phyloP scores from a whole-genome alignment of 2,329 filamentous ascomycete species.

The Diaporthe ampelina region DNA sequence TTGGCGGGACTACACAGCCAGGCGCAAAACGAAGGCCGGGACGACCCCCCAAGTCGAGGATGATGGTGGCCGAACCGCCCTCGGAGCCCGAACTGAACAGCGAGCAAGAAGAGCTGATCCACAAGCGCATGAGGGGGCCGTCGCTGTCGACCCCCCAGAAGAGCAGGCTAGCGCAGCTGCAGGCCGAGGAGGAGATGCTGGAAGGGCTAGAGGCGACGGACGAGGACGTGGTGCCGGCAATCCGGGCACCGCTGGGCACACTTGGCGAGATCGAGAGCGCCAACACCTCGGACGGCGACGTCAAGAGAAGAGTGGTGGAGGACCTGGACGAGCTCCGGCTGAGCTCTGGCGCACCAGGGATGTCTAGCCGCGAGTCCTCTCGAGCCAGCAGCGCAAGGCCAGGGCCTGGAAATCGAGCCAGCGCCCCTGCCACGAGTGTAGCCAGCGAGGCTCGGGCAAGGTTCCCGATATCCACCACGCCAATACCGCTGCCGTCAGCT shows the following conservation, averaged over 20 bases:
- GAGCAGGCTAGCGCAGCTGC: constrained; percentile 46
- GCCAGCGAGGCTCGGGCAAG: neutral
- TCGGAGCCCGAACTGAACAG: constrained; percentile 37
- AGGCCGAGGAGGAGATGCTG: constrained; percentile 44
- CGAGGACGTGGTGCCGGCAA: constrained; percentile 46
- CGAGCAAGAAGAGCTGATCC: constrained; percentile 48
- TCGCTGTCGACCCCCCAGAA: constrained; percentile 58
- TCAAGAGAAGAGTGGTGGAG: constrained; percentile 33
- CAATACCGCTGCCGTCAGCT: constrained; percentile 28
- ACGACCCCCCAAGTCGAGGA: constrained; percentile 38
- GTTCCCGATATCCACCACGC: constrained; percentile 18
- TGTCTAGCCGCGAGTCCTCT: constrained; percentile 31
- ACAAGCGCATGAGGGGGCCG: constrained; percentile 50
- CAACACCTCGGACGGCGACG: constrained; percentile 25
- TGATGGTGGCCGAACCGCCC: neutral
- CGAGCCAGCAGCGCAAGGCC: constrained; percentile 40
- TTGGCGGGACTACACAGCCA: neutral
- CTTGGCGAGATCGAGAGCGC: constrained; percentile 37
- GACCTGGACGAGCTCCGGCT: neutral
- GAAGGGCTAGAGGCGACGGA: constrained; percentile 36
- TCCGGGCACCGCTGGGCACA: constrained; percentile 47
- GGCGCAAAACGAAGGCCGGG: constrained; percentile 37
- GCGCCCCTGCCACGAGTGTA: neutral
- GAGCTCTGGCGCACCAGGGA: neutral
- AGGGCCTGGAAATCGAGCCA: neutral